Conservation (phyloP, 2,329 filamentous ascomycete genomes). For the Diaporthe vaccinii region DNA sequence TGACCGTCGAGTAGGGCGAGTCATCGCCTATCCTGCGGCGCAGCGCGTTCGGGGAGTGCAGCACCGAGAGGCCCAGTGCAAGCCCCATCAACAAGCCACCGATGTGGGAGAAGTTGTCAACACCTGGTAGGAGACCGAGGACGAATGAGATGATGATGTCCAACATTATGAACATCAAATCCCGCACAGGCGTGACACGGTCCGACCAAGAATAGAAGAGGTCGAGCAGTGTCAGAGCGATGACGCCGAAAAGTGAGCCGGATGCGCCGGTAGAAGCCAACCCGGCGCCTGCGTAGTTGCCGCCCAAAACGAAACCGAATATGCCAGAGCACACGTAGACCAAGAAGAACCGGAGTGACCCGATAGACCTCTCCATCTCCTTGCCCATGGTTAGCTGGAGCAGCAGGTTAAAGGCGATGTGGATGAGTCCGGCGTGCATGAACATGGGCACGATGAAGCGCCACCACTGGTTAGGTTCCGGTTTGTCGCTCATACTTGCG, state of each 20-base stretch:
- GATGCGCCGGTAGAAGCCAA: conserved; percentile 91
- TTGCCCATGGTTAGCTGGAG: conserved; percentile 90
- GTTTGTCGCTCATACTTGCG: conserved; percentile 60
- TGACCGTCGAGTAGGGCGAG: conserved; percentile 79
- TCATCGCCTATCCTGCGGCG: conserved; percentile 78
- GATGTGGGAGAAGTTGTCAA: conserved; percentile 98
- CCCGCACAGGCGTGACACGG: conserved; percentile 80
- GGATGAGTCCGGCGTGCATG: conserved; percentile 91
- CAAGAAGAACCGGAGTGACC: conserved; percentile 86
- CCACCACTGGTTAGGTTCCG: conserved; percentile 93
- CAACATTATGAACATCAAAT: conserved; percentile 87
- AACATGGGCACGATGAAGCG: conserved; percentile 97
- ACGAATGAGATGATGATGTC: conserved; percentile 93
- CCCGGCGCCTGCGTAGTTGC: conserved; percentile 88
- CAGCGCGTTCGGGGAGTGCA: conserved; percentile 88
- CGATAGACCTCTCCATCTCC: conserved; percentile 94
- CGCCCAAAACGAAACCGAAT: conserved; percentile 95
- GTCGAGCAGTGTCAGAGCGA: conserved; percentile 89
- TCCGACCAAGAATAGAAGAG: conserved; percentile 93
- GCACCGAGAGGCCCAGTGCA: conserved; percentile 84
- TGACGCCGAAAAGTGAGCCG: conserved; percentile 89
- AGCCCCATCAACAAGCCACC: conserved; percentile 95
- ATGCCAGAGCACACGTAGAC: conserved; percentile 94
- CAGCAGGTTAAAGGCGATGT: conserved; percentile 96
- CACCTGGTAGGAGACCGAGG: conserved; percentile 87